phyloP scores from a whole-genome alignment of 2,329 filamentous ascomycete species.

The Xylaria polymorpha region DNA sequence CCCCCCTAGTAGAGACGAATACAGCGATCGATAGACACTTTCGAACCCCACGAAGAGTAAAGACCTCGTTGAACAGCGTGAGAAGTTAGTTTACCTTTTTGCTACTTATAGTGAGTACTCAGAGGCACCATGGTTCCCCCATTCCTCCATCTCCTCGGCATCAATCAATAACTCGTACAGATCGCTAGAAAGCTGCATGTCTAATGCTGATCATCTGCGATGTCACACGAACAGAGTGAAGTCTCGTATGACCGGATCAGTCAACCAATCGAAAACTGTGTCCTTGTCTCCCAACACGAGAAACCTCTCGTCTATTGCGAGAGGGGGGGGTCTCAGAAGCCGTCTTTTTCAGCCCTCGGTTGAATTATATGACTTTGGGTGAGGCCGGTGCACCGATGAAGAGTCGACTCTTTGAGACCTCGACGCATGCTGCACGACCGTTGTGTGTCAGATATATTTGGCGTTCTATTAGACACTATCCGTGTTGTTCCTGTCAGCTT shows the following conservation, averaged over 20 bases:
- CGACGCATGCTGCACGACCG: slow-evolving; percentile 44
- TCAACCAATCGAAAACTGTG: neutral
- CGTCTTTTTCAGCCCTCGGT: slow-evolving; percentile 21
- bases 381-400: slow-evolving; percentile 15
- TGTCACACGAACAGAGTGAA: slow-evolving; percentile 20
- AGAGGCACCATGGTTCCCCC: neutral
- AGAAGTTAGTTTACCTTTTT: neutral
- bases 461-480: neutral
- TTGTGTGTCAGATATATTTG: slow-evolving; percentile 38
- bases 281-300: neutral
- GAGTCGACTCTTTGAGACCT: slow-evolving; percentile 27
- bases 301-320: neutral
- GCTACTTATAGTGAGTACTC: slow-evolving; percentile 25
- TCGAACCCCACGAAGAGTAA: neutral
- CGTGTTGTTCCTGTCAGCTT: slow-evolving; percentile 1
- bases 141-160: neutral
- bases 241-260: slow-evolving; percentile 21
- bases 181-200: slow-evolving; percentile 24
- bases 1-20: slow-evolving; percentile 3
- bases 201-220: slow-evolving; percentile 20
- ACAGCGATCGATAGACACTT: slow-evolving; percentile 10
- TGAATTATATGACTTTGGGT: slow-evolving; percentile 30
- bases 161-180: neutral
- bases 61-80: neutral
- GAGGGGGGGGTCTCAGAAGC: slow-evolving; percentile 2